Conservation (phyloP, 1,284 basidiomycete species). For the Ustilago xerochloae region DNA sequence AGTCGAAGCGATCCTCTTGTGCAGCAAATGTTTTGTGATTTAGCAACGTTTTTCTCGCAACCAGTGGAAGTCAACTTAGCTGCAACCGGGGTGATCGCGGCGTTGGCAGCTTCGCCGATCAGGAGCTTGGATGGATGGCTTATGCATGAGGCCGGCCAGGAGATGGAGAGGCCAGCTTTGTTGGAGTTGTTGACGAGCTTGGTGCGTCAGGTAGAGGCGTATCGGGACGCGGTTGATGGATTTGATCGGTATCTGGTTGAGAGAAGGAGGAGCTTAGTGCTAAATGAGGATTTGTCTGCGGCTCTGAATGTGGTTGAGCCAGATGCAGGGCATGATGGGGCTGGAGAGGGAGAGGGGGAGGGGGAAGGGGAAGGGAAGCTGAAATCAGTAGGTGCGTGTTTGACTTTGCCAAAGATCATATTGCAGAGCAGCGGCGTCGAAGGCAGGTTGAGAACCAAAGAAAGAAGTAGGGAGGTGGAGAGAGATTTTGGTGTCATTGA, state of each 20-base stretch:
- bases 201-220: conserved; percentile 74
- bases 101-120: conserved; percentile 82
- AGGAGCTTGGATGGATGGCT: conserved; percentile 89
- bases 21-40: conserved; percentile 76
- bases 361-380: neutral
- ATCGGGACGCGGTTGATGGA: conserved; percentile 78
- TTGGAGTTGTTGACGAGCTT: conserved; percentile 46
- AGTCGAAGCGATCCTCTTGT: conserved; percentile 82
- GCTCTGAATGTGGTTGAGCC: conserved; percentile 73
- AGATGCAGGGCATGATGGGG: too few species aligned
- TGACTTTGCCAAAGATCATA: conserved; percentile 24
- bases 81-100: conserved; percentile 82
- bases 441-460: conserved; percentile 8
- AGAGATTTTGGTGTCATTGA: conserved; percentile 31
- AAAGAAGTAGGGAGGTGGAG: conserved; percentile 10
- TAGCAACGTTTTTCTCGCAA: conserved; percentile 84
- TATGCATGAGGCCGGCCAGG: conserved; percentile 75
- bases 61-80: conserved; percentile 87
- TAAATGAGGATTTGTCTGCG: conserved; percentile 91
- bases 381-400: conserved; percentile 1
- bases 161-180: conserved; percentile 68
- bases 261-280: conserved; percentile 86
- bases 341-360: too few species aligned
- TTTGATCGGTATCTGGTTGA: conserved; percentile 88
- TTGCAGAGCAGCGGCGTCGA: neutral